Percentiles rank a stretch among this genome's conserved stretches.
These are phyloP conservation scores for Isatis tinctoria DNA, from an alignment of 345 rosid genomes.

Conservation along the genomic window DNA sequence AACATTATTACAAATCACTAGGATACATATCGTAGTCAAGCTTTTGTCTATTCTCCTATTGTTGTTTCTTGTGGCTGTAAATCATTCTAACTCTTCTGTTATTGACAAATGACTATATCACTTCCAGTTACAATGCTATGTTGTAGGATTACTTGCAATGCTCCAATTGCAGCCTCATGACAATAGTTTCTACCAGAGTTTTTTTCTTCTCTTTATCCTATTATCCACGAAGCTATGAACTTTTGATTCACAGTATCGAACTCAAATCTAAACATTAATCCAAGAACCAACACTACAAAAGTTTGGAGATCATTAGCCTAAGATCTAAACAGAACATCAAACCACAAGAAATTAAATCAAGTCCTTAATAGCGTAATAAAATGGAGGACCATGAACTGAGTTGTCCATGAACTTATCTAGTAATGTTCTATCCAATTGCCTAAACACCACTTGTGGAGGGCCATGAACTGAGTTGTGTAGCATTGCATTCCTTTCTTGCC, in stretches of 20 bases:
- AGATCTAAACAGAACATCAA: background rate
- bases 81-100: background rate
- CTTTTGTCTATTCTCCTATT: constrained; percentile 4
- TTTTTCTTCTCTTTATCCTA: background rate
- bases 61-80: constrained; percentile 6
- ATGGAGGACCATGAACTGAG: too few species aligned
- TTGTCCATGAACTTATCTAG: too few species aligned
- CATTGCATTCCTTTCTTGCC: too few species aligned
- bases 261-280: background rate
- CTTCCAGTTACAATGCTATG: background rate
- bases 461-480: too few species aligned
- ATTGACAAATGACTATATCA: background rate
- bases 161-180: background rate
- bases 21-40: background rate
- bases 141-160: background rate
- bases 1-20: background rate
- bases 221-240: background rate
- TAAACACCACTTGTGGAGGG: too few species aligned
- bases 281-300: background rate
- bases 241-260: background rate
- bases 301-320: background rate
- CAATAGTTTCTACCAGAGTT: background rate
- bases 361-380: background rate
- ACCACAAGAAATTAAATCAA: background rate
- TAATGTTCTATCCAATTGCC: too few species aligned